Evolutionary conservation across 2,329 filamentous ascomycete species (phyloP), one percentile per base, ranked within the genome.

Genomic region (Fusarium beomiforme): DNA sequence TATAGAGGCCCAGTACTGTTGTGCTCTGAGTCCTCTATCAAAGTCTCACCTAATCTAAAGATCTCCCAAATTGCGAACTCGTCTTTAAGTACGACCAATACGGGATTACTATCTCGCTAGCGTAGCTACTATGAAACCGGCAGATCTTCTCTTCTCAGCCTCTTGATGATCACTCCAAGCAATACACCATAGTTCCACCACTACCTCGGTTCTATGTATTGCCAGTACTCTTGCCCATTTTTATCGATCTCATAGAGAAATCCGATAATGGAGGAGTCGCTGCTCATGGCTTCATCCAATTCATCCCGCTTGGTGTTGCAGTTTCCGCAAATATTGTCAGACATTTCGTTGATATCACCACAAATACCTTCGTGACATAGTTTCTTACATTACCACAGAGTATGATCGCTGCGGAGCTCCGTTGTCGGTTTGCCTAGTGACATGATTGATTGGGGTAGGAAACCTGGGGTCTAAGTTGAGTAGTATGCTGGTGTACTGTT

Each of bases 361-460:
- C 60, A 64, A 2, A 26, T 3, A 8, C 39, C 7, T 5, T 5
- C 19, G 8, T 3, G 21, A 13, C 2, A 5, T 51, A 23, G 8
- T 56, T 37, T 36, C 6, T 61, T 54, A 6, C 60, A 64, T 11
- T 41, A 42, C 60, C 60, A 64, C 60, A 31, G 41, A 2, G 7
- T 36, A 19, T 61, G 60, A 12, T 54, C 56, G 13, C 24, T 26
- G 19, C 34, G 36, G 16, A 53, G 13, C 10, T n/a, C 21, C 6
- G 24, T 14, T 6, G 50, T 53, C 13, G 36, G 19, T 17, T 14
- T 12, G 8, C 29, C 29, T 29, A 29, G 29, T 8, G 29, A 10
- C 29, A 29, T 29, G 29, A 10, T 29, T 1, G 8, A 10, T 29
- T 10, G 11, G 11, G 11, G 29, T 2, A 29, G 11, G 29, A 29